A percentile compares a stretch with the other conserved stretches of the same genome.
phyloP scores from a whole-genome alignment of 305 asterid species.

The Fraxinus dipetala region DNA sequence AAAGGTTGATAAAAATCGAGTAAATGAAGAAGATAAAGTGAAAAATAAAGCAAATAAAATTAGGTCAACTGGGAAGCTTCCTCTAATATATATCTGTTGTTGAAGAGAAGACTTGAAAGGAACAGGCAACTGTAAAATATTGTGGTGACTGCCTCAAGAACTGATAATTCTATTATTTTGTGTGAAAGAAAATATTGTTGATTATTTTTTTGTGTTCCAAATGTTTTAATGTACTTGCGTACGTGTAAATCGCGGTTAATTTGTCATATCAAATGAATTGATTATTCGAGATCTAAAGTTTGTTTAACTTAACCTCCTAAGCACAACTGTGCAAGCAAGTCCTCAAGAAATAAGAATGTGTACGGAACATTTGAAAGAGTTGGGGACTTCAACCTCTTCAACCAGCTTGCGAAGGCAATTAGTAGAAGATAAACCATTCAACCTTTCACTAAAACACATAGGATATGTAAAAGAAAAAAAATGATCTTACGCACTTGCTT shows the following conservation, averaged over 20 bases:
- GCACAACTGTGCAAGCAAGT: neutral
- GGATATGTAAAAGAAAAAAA: too few relatives aligned
- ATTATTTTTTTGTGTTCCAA: neutral
- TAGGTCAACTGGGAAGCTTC: constrained; percentile 77
- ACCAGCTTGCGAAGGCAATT: neutral
- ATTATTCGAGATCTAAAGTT: neutral
- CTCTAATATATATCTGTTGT: constrained; percentile 69
- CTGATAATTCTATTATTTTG: constrained; percentile 1
- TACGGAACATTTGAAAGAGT: neutral
- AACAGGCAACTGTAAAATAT: constrained; percentile 22
- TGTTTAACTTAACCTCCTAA: neutral
- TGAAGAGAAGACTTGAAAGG: constrained; percentile 26
- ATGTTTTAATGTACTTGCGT: neutral
- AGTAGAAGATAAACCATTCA: neutral
- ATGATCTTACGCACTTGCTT: neutral
- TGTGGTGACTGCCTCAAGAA: constrained; percentile 6
- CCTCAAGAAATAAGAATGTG: neutral
- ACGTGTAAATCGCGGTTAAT: neutral
- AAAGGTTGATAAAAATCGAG: constrained; percentile 55
- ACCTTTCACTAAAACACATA: too few relatives aligned
- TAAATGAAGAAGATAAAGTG: constrained; percentile 61
- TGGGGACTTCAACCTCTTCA: neutral
- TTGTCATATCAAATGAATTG: neutral
- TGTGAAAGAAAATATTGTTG: neutral
- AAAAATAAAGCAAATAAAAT: constrained; percentile 66